Evolutionary conservation across 2,329 filamentous ascomycete genomes (phyloP), one percentile per base, ranked within the genome.

Genomic region (Talaromyces sp.): DNA sequence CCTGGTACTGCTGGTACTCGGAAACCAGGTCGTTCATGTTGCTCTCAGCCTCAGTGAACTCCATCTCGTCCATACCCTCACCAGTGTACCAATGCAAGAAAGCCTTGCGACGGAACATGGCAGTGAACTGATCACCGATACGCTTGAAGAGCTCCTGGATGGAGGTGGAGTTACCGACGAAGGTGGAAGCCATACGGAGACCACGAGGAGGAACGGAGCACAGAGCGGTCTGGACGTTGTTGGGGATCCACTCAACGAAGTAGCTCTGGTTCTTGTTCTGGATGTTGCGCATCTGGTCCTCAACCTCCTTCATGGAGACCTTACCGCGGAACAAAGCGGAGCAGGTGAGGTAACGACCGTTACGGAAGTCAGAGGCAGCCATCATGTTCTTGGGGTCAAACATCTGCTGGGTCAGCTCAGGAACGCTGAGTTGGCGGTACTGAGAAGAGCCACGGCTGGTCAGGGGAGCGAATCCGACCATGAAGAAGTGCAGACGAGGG

Each of bases 301-400:
- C 94, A 60, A 99, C 94, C 83, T 99, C 94, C 87, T 97, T 97
- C 94, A 97, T 97, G 76, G 93, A 95, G 75, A 99, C 91, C 85
- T 96, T 96, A 74, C 94, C 94, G 80, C 94, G 94, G 91, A 99
- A 99, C 81, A 99, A 96, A 76, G 94, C 92, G 77, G 89, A 97
- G 88, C 94, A 99, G 68, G 94, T 99, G 73, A 99, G 87, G 85
- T 99, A 99, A 73, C 94, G 94, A 78, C 94, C 94, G 80, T 97
- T 99, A 72, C 94, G 91, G 91, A 99, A 99, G 83, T 99, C 94
- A 62, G 92, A 95, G 64, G 94, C 94, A 81, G 94, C 94, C 94
- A 99, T 99, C 93, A 99, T 99, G 88, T 99, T 99, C 91, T 97
- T 99, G 73, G 94, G 93, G 84, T 99, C 94, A 84, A 96, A 99